Percentiles rank a stretch among this genome's conserved stretches.
Conservation (phyloP, 1,139 yeast species). For the Entelexis sorbosivorans region DNA sequence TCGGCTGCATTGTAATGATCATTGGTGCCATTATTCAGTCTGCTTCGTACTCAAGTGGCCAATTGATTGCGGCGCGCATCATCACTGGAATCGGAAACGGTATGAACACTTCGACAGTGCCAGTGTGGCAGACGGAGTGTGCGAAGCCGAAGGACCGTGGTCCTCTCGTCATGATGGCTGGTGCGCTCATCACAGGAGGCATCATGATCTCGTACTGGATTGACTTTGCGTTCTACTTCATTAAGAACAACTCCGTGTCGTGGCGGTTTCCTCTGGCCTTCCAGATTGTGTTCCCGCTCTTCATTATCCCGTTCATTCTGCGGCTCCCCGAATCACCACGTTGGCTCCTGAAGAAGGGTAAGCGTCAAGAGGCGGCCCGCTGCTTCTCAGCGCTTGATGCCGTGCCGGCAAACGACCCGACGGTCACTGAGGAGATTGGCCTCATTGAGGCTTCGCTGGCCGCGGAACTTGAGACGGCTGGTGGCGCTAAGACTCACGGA, state of each 20-base stretch:
- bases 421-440: conserved; percentile 9
- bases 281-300: conserved; percentile 30
- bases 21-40: conserved; percentile 56
- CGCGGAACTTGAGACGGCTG: conserved; percentile 8
- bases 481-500: conserved; percentile 33
- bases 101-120: conserved; percentile 65
- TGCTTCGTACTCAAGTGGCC: conserved; percentile 49
- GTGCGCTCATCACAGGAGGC: conserved; percentile 60
- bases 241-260: conserved; percentile 40
- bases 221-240: conserved; percentile 41
- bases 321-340: conserved; percentile 43
- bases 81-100: conserved; percentile 73
- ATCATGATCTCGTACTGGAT: conserved; percentile 67
- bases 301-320: conserved; percentile 22
- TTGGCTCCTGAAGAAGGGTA: conserved; percentile 37
- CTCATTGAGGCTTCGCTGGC: conserved; percentile 18
- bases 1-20: conserved; percentile 49
- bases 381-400: conserved; percentile 37
- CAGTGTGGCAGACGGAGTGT: conserved; percentile 74
- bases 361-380: conserved; percentile 38
- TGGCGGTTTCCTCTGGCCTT: conserved; percentile 28
- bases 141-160: conserved; percentile 66
- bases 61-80: conserved; percentile 63
- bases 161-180: conserved; percentile 56
- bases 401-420: conserved; percentile 40